phyloP scores from a whole-genome alignment of 768 basidiomycete genomes.

The Leucocoprinus sp. region DNA sequence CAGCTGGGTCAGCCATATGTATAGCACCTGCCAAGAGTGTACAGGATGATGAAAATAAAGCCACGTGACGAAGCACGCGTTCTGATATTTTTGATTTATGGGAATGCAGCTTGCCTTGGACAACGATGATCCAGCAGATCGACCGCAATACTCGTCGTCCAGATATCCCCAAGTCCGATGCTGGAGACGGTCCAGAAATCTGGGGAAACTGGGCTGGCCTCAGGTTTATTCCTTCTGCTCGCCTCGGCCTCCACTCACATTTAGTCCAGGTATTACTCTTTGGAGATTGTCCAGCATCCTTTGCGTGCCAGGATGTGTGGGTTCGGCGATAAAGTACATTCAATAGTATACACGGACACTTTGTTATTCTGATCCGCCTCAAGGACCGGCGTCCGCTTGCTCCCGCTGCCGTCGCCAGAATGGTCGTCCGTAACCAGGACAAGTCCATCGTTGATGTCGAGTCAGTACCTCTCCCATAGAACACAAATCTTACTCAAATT shows the following conservation, averaged over 20 bases:
- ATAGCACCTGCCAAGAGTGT: not conserved
- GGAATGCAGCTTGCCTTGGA: not conserved
- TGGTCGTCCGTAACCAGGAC: constrained; percentile 65
- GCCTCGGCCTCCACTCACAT: constrained; percentile 12
- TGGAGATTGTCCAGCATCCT: constrained; percentile 84
- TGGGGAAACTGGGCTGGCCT: constrained; percentile 68
- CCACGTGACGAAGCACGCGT: no score
- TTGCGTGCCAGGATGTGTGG: constrained; percentile 92
- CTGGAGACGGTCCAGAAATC: constrained; percentile 39
- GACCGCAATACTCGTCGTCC: constrained; percentile 32
- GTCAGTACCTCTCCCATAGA: constrained; percentile 34
- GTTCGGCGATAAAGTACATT: constrained; percentile 84
- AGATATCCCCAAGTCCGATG: constrained; percentile 20
- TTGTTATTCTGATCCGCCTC: constrained; percentile 12
- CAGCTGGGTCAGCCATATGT: constrained; percentile 48
- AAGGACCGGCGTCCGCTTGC: constrained; percentile 91
- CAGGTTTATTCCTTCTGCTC: constrained; percentile 32
- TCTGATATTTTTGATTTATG: no score
- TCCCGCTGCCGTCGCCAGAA: constrained; percentile 83
- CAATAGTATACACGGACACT: not conserved
- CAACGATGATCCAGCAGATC: constrained; percentile 60
- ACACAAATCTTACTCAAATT: not conserved
- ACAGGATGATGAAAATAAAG: not conserved
- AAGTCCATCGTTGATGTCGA: constrained; percentile 64
- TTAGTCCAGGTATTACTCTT: constrained; percentile 58